Conservation (phyloP, 139 green algal genomes). For the Astrephomene gubernaculifera region DNA sequence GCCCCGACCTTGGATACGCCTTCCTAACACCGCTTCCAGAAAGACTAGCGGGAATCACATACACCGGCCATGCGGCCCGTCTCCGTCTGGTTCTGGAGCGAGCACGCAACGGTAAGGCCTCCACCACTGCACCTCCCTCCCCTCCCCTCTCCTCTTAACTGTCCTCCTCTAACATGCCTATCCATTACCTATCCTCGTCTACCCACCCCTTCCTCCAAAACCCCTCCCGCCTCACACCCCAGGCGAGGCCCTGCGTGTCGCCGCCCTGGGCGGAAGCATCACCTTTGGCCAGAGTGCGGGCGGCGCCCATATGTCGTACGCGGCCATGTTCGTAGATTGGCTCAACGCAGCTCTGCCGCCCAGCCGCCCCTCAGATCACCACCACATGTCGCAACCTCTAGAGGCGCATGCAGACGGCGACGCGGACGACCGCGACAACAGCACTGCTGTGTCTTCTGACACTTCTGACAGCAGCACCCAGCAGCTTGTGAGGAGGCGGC, state of each 20-base stretch:
- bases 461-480: no score
- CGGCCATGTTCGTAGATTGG: constrained; percentile 10
- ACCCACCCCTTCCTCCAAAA: background rate
- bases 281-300: constrained; percentile 13
- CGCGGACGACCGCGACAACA: no score
- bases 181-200: background rate
- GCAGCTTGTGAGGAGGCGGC: no score
- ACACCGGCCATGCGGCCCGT: constrained; percentile 6
- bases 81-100: constrained; percentile 32
- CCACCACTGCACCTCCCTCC: background rate
- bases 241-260: constrained; percentile 13
- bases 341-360: constrained; percentile 28
- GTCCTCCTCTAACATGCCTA: background rate
- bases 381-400: background rate
- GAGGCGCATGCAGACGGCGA: no score
- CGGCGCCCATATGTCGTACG: background rate
- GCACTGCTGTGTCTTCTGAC: no score
- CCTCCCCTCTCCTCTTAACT: background rate
- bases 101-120: background rate
- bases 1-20: background rate
- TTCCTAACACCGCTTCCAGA: background rate
- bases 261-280: constrained; percentile 32
- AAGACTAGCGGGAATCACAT: constrained; percentile 4
- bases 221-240: background rate
- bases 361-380: background rate